Evolutionary conservation across 768 basidiomycete species (phyloP).

Genomic region (Calocybe indica): DNA sequence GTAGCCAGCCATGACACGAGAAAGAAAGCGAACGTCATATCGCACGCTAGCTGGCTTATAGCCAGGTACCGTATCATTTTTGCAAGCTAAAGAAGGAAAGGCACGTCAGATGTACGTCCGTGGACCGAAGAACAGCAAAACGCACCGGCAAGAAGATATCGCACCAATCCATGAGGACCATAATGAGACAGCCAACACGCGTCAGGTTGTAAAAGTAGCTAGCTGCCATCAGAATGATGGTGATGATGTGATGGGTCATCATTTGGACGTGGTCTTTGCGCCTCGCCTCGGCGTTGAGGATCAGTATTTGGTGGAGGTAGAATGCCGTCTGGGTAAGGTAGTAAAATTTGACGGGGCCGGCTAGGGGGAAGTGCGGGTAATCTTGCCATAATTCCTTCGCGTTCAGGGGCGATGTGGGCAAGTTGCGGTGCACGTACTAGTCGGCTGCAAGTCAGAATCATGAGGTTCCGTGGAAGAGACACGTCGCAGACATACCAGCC

Average conservation of each 20-base stretch:
- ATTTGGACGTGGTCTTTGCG: conserved; percentile 94
- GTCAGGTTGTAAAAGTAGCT: conserved; percentile 86
- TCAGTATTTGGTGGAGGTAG: conserved; percentile 87
- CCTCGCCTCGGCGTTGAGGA: conserved; percentile 88
- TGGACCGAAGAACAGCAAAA: conserved; percentile 11
- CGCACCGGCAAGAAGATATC: conserved; percentile 90
- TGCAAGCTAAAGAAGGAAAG: conserved; percentile 51
- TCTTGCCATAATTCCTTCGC: conserved; percentile 66
- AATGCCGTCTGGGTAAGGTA: conserved; percentile 84
- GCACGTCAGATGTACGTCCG: conserved; percentile 1
- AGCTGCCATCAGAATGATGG: conserved; percentile 64
- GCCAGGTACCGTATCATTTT: conserved; percentile 93
- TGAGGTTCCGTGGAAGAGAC: conserved; percentile 5
- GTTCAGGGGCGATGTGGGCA: conserved; percentile 62
- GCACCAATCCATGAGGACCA: conserved; percentile 91
- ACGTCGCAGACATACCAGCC: conserved; percentile 60
- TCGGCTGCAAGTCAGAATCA: conserved; percentile 7
- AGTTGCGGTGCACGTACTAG: conserved; percentile 74
- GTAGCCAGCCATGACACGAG: conserved; percentile 89
- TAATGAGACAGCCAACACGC: conserved; percentile 82
- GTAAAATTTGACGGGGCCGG: conserved; percentile 84
- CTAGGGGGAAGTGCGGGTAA: conserved; percentile 79
- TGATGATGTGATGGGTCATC: conserved; percentile 94
- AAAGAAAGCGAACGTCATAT: conserved; percentile 74
- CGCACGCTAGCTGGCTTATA: conserved; percentile 54